Evolutionary conservation across 352 stramenopile species (phyloP).

Genomic region (Globisporangium solare): DNA sequence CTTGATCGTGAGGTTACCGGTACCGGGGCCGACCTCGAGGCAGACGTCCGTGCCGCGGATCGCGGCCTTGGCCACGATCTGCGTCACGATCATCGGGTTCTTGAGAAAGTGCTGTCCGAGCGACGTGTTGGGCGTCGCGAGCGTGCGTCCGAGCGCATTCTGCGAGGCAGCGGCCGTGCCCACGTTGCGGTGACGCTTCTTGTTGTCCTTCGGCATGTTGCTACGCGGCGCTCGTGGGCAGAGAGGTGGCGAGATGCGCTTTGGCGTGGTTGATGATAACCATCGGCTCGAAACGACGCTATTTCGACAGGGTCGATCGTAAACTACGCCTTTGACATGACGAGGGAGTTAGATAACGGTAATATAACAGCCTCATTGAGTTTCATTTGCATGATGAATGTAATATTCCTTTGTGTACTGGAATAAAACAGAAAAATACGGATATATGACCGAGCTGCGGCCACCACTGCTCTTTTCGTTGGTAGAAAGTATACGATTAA

Average conservation of each 20-base stretch:
- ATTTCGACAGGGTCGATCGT: too few species aligned
- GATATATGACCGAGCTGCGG: neutral
- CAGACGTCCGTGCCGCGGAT: conserved; percentile 96
- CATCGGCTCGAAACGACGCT: neutral
- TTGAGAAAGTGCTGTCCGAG: conserved; percentile 99
- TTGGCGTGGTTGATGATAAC: conserved; percentile 1
- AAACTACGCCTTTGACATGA: too few species aligned
- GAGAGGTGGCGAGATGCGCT: conserved; percentile 2
- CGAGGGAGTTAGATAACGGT: too few species aligned
- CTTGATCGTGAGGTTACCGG: conserved; percentile 99
- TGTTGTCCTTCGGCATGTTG: conserved; percentile 88
- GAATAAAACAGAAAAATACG: neutral
- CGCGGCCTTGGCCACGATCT: conserved; percentile 96
- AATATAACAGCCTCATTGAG: too few species aligned
- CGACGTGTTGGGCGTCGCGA: conserved; percentile 96
- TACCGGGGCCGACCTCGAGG: conserved; percentile 96
- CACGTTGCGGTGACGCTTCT: conserved; percentile 76
- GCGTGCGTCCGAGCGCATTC: conserved; percentile 82
- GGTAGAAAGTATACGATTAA: neutral
- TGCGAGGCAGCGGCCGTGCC: conserved; percentile 64
- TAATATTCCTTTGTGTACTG: too few species aligned
- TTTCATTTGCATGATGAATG: too few species aligned
- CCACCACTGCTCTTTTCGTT: neutral
- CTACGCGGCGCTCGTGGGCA: neutral
- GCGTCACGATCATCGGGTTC: conserved; percentile 95